Evolutionary conservation across 1,284 basidiomycete species (phyloP), one percentile per base, ranked within the genome.

Genomic region (Psilocybe mexicana): DNA sequence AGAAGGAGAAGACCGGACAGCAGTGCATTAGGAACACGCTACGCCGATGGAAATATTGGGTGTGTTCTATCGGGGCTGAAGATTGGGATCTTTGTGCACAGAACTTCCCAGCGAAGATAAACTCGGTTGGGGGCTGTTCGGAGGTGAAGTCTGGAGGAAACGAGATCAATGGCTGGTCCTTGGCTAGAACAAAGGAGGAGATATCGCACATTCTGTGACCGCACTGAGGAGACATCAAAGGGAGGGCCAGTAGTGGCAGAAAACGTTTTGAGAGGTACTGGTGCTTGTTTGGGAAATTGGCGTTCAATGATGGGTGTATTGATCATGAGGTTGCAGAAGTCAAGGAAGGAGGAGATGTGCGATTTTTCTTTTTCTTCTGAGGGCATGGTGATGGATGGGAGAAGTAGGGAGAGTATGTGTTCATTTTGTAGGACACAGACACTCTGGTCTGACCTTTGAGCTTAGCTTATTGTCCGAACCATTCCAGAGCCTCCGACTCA

Each of bases 271-370:
- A 65, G 52, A 48, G 58, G 62, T 24, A 69, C 55, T 14, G 55
- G 50, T 18, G 6, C 55, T 26, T 12, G 33, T 50, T 6, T 38
- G 43, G 10, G 63, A 55, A 6, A 8, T 25, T 71, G 63, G 36
- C 65, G 63, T 44, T 72, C 69, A 10, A 69, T 66, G 6, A 76
- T 60, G 1, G 74, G 72, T 6, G 74, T 74, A 52, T 74, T 72
- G 30, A 71, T 54, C 60, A 76, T 67, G 25, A 70, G 59, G 11
- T 66, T 69, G 54, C 60, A 60, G 7, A 62, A 26, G 49, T 60
- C 45, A 24, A 56, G 43, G 43, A 70, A 44, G 18, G 62, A 63
- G 5, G 66, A 53, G 61, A 69, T 10, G 65, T 64, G 25, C 8
- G 43, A 44, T 23, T 44, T 5, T 18, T 40, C 12, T 23, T 44